Evolutionary conservation across 345 rosid genomes (phyloP).

Genomic region (Aquilaria yunnanensis): DNA sequence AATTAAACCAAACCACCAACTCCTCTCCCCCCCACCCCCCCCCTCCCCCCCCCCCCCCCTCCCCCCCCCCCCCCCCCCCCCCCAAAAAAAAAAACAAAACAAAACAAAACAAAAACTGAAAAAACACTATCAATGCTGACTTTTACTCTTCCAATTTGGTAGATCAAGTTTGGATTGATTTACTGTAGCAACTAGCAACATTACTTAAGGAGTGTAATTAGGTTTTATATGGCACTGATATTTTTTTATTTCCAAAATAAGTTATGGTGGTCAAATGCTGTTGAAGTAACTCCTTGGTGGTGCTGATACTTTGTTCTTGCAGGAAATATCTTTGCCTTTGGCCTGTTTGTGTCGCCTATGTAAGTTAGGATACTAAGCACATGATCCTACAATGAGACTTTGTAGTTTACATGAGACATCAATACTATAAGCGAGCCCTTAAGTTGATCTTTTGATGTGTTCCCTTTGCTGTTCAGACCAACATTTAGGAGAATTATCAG

Average conservation of each 20-base stretch:
- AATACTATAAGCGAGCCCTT: constrained; percentile 2
- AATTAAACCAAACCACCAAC: neutral
- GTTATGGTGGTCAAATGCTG: neutral
- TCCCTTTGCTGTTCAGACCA: constrained; percentile 42
- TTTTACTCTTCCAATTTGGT: neutral
- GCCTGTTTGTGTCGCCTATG: constrained; percentile 80
- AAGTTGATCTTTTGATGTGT: constrained; percentile 7
- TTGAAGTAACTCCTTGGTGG: neutral
- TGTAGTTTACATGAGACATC: neutral
- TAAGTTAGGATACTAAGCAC: constrained; percentile 24
- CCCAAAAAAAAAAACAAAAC: too few relatives aligned
- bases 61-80: too few relatives aligned
- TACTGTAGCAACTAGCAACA: neutral
- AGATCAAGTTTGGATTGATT: neutral
- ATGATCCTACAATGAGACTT: neutral
- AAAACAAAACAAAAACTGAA: too few relatives aligned
- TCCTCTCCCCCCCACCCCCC: too few relatives aligned
- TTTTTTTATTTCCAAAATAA: constrained; percentile 4
- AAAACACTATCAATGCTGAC: too few relatives aligned
- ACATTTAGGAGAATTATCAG: constrained; percentile 81
- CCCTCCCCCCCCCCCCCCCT: too few relatives aligned
- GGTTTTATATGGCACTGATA: neutral
- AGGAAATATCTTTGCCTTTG: constrained; percentile 86
- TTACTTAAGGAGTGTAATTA: neutral
- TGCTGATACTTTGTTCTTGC: constrained; percentile 23